Evolutionary conservation across 2,329 filamentous ascomycete genomes (phyloP), one percentile per base, ranked within the genome.

Genomic region (Stagonosporopsis tanaceti): DNA sequence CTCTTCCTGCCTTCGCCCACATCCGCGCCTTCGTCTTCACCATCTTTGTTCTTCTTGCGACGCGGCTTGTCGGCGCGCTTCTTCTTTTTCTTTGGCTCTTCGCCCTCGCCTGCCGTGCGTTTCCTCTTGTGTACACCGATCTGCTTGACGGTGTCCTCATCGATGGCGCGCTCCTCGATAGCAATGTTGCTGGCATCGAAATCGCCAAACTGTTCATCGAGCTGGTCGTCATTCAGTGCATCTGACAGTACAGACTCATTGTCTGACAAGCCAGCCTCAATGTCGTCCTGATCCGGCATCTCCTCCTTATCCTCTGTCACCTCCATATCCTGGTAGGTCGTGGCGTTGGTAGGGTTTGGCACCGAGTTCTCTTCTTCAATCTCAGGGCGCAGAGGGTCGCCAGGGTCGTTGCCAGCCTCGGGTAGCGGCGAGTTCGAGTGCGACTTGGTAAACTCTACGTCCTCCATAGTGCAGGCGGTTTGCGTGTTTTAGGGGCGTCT

Each of bases 81-180:
- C 50, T 91, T 89, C 78, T 92, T 95, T 77, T 90, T 91, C 46
- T 83, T 83, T 28, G 84, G 86, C 48, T 87, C 81, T 30, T 83
- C 82, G 50, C 81, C 81, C 61, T 84, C 85, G 47, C 83, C 85
- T 35, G 83, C 89, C 8, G 81, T 71, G 55, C 91, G 85, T 80
- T 87, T 86, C 61, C 86, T 80, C 79, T 88, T 88, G 76, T 87
- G 83, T 52, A 86, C 83, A 55, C 87, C 84, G 60, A 89, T 83
- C 57, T 85, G 68, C 57, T 82, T 85, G 61, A 89, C 77, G 54
- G 86, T 88, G 60, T 83, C 83, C 60, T 87, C 85, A 62, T 89
- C 86, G 27, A 88, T 85, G 9, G 81, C 80, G 54, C 84, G 82
- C 62, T 87, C 85, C 42, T 87, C 84, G 58, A 89, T 83, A 53